phyloP scores from a whole-genome alignment of 208 protist genomes.

The Balamuthia mandrillaris region DNA sequence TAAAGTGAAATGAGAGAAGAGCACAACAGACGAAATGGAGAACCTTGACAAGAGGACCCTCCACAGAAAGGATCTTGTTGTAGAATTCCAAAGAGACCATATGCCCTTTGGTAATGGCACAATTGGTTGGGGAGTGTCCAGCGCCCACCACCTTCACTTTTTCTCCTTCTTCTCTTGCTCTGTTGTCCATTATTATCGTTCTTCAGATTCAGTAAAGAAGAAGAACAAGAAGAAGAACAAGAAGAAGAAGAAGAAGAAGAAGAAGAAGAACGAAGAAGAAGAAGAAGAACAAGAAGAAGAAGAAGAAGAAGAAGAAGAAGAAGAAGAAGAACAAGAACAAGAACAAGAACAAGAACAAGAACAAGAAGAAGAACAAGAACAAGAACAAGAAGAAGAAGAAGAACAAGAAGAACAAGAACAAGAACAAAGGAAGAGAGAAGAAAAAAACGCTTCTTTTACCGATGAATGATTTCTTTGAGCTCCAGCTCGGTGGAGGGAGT shows the following conservation, averaged over 20 bases:
- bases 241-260: neutral
- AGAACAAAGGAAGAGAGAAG: too few species aligned
- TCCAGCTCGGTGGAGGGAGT: constrained; percentile 5
- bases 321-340: neutral
- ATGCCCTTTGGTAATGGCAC: constrained; percentile 3
- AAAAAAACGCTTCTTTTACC: too few species aligned
- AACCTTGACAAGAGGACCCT: neutral
- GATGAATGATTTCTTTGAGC: constrained; percentile 18
- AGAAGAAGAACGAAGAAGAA: neutral
- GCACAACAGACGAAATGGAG: too few species aligned
- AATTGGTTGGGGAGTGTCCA: constrained; percentile 11
- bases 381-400: too few species aligned
- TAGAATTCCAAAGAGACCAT: constrained; percentile 35
- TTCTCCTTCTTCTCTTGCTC: neutral
- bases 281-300: neutral
- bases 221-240: neutral
- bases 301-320: neutral
- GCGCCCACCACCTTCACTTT: constrained; percentile 4
- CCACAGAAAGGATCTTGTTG: neutral
- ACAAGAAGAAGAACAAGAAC: too few species aligned
- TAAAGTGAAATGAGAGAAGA: too few species aligned
- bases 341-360: neutral
- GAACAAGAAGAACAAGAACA: too few species aligned
- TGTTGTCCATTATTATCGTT: too few species aligned
- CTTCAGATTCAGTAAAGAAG: neutral